phyloP scores from a whole-genome alignment of 2,329 filamentous ascomycete genomes.

The Emergomyces africanus region DNA sequence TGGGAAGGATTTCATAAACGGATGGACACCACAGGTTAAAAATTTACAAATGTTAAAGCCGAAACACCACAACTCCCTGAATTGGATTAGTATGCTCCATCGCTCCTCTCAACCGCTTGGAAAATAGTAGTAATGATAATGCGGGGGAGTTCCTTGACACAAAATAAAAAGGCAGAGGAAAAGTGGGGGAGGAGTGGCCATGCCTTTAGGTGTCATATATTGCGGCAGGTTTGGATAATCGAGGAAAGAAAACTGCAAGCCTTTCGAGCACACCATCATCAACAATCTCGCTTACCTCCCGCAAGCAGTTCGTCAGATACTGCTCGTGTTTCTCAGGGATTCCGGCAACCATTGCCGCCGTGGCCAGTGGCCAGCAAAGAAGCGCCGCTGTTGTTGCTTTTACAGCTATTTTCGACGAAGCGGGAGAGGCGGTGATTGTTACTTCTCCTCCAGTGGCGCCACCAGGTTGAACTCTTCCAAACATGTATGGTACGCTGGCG shows the following conservation, averaged over 20 bases:
- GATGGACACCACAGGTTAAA: not conserved
- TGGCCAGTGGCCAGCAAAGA: slow-evolving; percentile 1
- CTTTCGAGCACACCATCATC: slow-evolving; percentile 1
- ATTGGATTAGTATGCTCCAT: not conserved
- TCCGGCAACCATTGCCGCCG: not conserved
- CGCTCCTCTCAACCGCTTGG: not conserved
- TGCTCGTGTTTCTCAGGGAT: not conserved
- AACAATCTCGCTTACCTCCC: not conserved
- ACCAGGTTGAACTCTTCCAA: not conserved
- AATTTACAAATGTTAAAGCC: not conserved
- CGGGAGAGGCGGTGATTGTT: not conserved
- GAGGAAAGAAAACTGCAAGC: not conserved
- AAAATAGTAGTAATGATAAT: not conserved
- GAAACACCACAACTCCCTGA: not conserved
- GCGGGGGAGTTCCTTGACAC: not conserved
- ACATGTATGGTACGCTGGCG: not conserved
- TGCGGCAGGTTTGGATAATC: not conserved
- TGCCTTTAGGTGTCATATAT: too few relatives aligned
- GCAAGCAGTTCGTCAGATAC: not conserved
- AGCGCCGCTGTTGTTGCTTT: not conserved
- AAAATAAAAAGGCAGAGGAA: not conserved
- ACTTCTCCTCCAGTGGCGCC: not conserved
- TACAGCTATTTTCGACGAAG: not conserved
- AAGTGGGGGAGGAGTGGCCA: not conserved
- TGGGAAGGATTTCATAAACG: not conserved